Evolutionary conservation across 352 stramenopile genomes (phyloP), one percentile per base, ranked within the genome.

Genomic region (Phytopythium oedochilum): DNA sequence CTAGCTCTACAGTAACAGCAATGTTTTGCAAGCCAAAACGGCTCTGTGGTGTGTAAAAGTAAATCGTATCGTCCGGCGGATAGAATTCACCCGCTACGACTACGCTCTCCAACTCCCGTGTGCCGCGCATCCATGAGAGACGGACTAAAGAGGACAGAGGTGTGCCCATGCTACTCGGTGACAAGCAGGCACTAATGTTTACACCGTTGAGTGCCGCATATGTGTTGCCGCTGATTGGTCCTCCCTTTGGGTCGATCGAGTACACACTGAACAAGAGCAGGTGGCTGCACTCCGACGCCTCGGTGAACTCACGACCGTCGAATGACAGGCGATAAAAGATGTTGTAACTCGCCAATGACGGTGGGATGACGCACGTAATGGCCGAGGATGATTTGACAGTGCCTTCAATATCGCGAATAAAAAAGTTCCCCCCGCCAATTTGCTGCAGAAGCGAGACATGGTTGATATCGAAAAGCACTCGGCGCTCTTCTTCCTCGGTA

Each of bases 31-130:
- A 47, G 3, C 81, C 78, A 61, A 91, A 91, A 45, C 79, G 84
- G 61, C 81, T 91, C 55, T 88, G 78, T 12, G 78, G 81, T 0
- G 78, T 82, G 53, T 91, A 89, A 28, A 91, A 89, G 62, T 89
- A 91, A 11, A 91, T 60, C 2, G 65, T 55, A 39, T 89, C 76
- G 63, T 91, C 81, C 0, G 59, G 70, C 2, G 70, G 61, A 39
- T 91, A 91, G 46, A 71, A 77, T 51, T 91, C 81, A 1, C 70
- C 81, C 0, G 63, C 54, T 0, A 91, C 75, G 8, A 73, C 58
- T 15, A 86, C 67, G 29, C 70, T 72, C 40, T 91, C 81, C 14
- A 91, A 76, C 45, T 89, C 78, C 46, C 73, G 73, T 12, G 64
- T 39, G 5, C 75, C 78, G 9, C 73, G 70, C 46, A 81, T 82